Percentiles rank a stretch among this genome's conserved stretches.
phyloP scores from a whole-genome alignment of 2,329 filamentous ascomycete genomes.

The Stagonosporopsis chrysanthemi region DNA sequence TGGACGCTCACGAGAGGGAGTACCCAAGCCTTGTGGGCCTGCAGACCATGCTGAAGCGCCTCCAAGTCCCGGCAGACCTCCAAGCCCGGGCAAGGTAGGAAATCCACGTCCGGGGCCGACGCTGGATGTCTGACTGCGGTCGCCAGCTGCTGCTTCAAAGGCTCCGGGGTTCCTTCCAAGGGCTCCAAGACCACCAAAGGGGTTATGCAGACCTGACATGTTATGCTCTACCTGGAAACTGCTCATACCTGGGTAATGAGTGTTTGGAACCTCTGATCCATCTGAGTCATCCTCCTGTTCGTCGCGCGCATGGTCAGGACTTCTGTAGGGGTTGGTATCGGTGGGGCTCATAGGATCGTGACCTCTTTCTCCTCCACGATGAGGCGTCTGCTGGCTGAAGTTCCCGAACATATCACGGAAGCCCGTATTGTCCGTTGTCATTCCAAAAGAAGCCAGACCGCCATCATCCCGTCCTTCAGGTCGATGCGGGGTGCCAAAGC shows the following conservation, averaged over 20 bases:
- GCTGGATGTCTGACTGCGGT: conserved; percentile 92
- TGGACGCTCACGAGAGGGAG: conserved; percentile 67
- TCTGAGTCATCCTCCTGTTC: conserved; percentile 68
- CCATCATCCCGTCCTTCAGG: conserved; percentile 64
- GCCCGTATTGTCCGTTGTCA: conserved; percentile 65
- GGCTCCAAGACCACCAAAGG: conserved; percentile 65
- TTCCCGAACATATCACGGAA: conserved; percentile 66
- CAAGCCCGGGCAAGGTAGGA: conserved; percentile 66
- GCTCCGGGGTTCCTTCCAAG: conserved; percentile 54
- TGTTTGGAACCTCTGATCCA: conserved; percentile 61
- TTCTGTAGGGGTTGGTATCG: conserved; percentile 95
- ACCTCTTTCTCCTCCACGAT: conserved; percentile 52
- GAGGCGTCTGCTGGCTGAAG: conserved; percentile 63
- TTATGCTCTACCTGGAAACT: conserved; percentile 60
- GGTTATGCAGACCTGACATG: conserved; percentile 52
- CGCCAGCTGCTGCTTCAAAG: conserved; percentile 72
- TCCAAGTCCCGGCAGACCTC: conserved; percentile 63
- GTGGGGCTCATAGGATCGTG: conserved; percentile 86
- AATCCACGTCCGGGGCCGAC: conserved; percentile 78
- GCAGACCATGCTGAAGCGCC: conserved; percentile 69
- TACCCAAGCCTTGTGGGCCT: conserved; percentile 77
- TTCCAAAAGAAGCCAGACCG: conserved; percentile 67
- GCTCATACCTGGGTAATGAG: conserved; percentile 60
- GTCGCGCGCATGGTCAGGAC: conserved; percentile 77
- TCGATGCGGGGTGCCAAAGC: conserved; percentile 52